Evolutionary conservation across 2,329 filamentous ascomycete genomes (phyloP).

Genomic region (Apiospora arundinis): DNA sequence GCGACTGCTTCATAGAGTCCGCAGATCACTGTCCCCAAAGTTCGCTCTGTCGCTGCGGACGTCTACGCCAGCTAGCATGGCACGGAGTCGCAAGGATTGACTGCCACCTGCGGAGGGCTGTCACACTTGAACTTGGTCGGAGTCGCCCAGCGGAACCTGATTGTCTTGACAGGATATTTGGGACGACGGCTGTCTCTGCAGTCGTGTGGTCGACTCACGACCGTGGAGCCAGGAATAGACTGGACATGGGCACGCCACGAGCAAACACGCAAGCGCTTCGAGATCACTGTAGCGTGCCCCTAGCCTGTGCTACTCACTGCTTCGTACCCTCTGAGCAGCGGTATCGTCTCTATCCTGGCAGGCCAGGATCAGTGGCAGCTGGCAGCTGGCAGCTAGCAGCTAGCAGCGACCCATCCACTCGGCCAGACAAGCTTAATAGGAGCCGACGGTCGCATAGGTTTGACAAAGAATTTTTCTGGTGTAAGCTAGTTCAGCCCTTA

Average conservation of each 20-base stretch:
- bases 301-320: not conserved
- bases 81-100: too few relatives aligned
- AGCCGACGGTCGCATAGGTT: not conserved
- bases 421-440: not conserved
- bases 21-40: too few relatives aligned
- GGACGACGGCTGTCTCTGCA: not conserved
- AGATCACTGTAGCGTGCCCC: not conserved
- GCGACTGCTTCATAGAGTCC: too few relatives aligned
- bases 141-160: not conserved
- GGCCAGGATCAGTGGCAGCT: not conserved
- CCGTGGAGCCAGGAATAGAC: not conserved
- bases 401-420: not conserved
- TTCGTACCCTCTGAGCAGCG: not conserved
- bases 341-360: not conserved
- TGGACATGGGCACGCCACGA: not conserved
- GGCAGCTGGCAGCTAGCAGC: too few relatives aligned
- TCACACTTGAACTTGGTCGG: too few relatives aligned
- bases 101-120: too few relatives aligned
- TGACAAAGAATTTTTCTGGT: not conserved
- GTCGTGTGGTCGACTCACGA: not conserved
- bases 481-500: constrained; percentile 5
- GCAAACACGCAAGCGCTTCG: not conserved
- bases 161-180: not conserved
- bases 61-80: too few relatives aligned
- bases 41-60: too few relatives aligned